Evolutionary conservation across 1,139 yeast species (phyloP).

Genomic region (Taiozyma sp.): DNA sequence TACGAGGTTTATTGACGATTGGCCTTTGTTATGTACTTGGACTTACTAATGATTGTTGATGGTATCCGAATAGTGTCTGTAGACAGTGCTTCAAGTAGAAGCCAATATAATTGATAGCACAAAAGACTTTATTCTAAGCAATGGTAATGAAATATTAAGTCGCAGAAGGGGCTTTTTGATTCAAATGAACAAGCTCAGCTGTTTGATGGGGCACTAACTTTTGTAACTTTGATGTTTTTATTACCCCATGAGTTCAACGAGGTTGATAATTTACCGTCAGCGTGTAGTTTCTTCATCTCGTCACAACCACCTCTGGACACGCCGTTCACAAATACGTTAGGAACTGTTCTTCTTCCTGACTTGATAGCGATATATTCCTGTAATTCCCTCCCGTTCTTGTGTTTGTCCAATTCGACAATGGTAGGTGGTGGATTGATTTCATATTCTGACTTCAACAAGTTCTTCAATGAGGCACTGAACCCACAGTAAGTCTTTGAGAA

Average conservation of each 20-base stretch:
- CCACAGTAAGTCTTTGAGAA: slow-evolving; percentile 75
- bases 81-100: no score
- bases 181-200: slow-evolving; percentile 9
- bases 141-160: not conserved
- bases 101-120: not conserved
- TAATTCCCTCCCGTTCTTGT: slow-evolving; percentile 56
- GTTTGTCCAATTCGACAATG: slow-evolving; percentile 79
- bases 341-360: slow-evolving; percentile 66
- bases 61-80: no score
- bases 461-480: slow-evolving; percentile 65
- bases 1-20: no score
- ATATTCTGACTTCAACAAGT: slow-evolving; percentile 56
- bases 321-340: slow-evolving; percentile 61
- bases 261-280: slow-evolving; percentile 43
- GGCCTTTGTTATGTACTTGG: no score
- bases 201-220: slow-evolving; percentile 48
- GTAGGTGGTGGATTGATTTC: slow-evolving; percentile 65
- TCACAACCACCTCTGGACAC: slow-evolving; percentile 74
- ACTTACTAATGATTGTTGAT: no score
- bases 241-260: slow-evolving; percentile 61
- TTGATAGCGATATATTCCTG: slow-evolving; percentile 52
- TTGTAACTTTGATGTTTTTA: slow-evolving; percentile 45
- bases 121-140: not conserved
- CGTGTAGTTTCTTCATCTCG: slow-evolving; percentile 63
- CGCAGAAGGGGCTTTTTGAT: not conserved